Percentiles rank a stretch among this genome's conserved stretches.
These are phyloP conservation scores for Beverwykella pulmonaria DNA, from an alignment of 495 filamentous ascomycete species.

Conservation along the genomic window DNA sequence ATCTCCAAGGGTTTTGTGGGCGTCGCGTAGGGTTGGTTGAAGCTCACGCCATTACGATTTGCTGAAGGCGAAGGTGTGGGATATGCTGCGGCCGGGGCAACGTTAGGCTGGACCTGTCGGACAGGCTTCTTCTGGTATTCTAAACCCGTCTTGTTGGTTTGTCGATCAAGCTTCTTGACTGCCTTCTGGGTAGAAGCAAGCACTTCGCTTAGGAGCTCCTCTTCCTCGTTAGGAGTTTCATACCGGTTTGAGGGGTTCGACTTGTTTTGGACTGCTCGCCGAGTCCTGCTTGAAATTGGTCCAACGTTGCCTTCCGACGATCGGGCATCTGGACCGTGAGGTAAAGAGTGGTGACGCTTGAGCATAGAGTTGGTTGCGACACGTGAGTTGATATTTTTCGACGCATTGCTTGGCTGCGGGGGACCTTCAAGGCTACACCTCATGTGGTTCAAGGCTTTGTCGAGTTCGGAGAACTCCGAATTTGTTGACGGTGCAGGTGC, in stretches of 20 bases:
- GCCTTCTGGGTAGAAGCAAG: slow-evolving; percentile 63
- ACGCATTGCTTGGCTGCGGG: slow-evolving; percentile 43
- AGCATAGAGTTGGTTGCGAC: slow-evolving; percentile 43
- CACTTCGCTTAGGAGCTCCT: slow-evolving; percentile 90
- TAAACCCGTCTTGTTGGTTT: slow-evolving; percentile 47
- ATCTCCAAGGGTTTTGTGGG: slow-evolving; percentile 59
- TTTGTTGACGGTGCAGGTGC: slow-evolving; percentile 40
- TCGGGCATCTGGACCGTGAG: slow-evolving; percentile 64
- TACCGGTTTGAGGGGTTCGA: slow-evolving; percentile 75
- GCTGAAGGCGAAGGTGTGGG: slow-evolving; percentile 90
- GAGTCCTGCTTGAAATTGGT: slow-evolving; percentile 80
- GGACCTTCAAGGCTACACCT: slow-evolving; percentile 64
- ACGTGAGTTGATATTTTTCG: slow-evolving; percentile 36
- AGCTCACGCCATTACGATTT: slow-evolving; percentile 72
- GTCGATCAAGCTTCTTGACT: slow-evolving; percentile 55
- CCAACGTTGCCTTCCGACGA: slow-evolving; percentile 64
- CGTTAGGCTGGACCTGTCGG: slow-evolving; percentile 19
- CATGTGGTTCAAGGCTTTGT: slow-evolving; percentile 75
- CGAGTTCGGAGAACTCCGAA: slow-evolving; percentile 68
- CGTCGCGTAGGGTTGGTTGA: slow-evolving; percentile 59
- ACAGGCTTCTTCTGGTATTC: slow-evolving; percentile 44
- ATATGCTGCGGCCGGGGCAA: slow-evolving; percentile 69
- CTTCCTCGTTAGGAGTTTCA: slow-evolving; percentile 94
- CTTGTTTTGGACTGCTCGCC: slow-evolving; percentile 76
- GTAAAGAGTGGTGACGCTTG: slow-evolving; percentile 70